Evolutionary conservation across 1,139 yeast genomes (phyloP), one percentile per base, ranked within the genome.

Genomic region (Zygosaccharomyces pseudobailii): DNA sequence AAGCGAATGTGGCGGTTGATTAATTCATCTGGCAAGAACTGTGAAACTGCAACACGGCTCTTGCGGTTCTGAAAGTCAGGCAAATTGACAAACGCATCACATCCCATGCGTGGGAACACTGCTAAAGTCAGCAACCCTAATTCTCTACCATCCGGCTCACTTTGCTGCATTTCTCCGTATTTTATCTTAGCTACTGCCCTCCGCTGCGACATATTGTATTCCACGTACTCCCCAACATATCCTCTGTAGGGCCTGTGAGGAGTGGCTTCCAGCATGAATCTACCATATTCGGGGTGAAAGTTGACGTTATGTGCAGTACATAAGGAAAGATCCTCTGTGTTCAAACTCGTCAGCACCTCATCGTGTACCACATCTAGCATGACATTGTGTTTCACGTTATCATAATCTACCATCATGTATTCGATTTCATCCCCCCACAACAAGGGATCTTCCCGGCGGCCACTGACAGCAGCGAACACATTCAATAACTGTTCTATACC

Each of bases 371-470:
- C 80, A 22, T 90, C 74, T 45, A 85, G 68, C 54, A 69, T 72
- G 1, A 84, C 85, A 2, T 72, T 70, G 36, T 71, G 65, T 3
- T 55, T 46, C 0, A 48, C 47, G 13, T 68, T 69, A 57, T 82
- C 76, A 32, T 73, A 52, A 43, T 67, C 67, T 17, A 76, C 69
- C 52, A 76, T 54, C 70, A 73, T 73, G 67, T 87, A 88, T 68
- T 90, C 96, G 13, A 90, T 78, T 70, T 92, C 99, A 66, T 92
- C 99, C 21, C 99, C 99, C 99, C 99, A 92, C 35, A 78, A 73
- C 58, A 84, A 81, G 21, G 68, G 69, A 62, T 89, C 96, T 51
- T 81, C 69, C 20, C 68, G 63, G 49, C 95, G 71, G 32, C 67
- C 65, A 39, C 69, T 65, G 48, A 89, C 89, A 49, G 80, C 82